These are phyloP conservation scores for Hymenochaete sp. DNA, from an alignment of 1,284 basidiomycete species.

Conservation along the genomic window DNA sequence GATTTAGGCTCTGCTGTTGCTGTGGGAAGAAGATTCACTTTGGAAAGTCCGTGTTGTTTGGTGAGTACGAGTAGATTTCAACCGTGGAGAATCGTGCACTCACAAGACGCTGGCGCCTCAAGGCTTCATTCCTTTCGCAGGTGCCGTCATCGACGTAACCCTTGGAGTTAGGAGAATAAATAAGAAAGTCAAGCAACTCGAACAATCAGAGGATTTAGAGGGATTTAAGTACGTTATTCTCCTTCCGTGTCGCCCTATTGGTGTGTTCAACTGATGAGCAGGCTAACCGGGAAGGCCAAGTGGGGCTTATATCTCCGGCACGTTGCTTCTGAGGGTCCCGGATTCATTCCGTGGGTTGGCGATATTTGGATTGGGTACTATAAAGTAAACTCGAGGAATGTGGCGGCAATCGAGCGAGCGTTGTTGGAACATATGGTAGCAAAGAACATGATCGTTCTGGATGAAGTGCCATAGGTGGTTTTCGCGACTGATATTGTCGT, in stretches of 20 bases:
- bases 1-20: constrained; percentile 35
- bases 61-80: constrained; percentile 22
- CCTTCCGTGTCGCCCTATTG: too few relatives aligned
- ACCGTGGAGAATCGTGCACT: not conserved
- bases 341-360: constrained; percentile 72
- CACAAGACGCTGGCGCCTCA: too few relatives aligned
- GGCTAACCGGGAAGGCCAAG: constrained; percentile 58
- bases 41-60: constrained; percentile 78
- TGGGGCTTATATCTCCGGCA: constrained; percentile 76
- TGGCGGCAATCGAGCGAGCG: constrained; percentile 42
- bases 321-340: constrained; percentile 61
- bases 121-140: constrained; percentile 66
- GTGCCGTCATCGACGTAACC: constrained; percentile 53
- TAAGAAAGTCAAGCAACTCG: constrained; percentile 65
- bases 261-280: too few relatives aligned
- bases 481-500: too few relatives aligned
- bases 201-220: constrained; percentile 33
- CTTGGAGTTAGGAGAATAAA: constrained; percentile 77
- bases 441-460: too few relatives aligned
- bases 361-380: constrained; percentile 68
- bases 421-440: constrained; percentile 15
- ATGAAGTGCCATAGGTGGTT: too few relatives aligned
- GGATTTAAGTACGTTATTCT: too few relatives aligned
- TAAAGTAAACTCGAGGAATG: constrained; percentile 87
- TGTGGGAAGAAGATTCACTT: constrained; percentile 74